Evolutionary conservation across 345 rosid genomes (phyloP).

Genomic region (Eucalyptus lansdowneana): DNA sequence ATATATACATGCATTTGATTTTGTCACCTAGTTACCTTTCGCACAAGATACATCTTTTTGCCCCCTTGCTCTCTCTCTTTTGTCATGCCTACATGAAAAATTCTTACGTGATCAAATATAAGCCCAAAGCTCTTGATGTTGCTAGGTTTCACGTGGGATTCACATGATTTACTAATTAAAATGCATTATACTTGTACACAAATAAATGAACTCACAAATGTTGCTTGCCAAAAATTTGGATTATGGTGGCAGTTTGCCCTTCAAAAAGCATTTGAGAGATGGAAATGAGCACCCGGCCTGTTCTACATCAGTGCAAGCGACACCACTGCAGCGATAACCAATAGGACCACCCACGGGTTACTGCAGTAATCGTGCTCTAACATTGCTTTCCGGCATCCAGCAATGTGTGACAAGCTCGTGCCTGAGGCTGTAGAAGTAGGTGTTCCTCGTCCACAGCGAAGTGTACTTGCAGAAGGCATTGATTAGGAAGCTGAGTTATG

Average conservation of each 20-base stretch:
- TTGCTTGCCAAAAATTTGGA: background rate
- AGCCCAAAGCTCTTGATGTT: too few relatives aligned
- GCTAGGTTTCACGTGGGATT: too few relatives aligned
- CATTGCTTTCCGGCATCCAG: accelerated
- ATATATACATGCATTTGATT: too few relatives aligned
- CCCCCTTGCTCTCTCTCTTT: too few relatives aligned
- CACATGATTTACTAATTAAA: too few relatives aligned
- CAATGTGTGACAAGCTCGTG: background rate
- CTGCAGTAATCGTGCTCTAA: background rate
- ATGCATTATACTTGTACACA: too few relatives aligned
- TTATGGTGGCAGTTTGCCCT: background rate
- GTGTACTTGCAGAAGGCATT: background rate
- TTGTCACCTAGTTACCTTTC: too few relatives aligned
- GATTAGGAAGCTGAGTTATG: background rate
- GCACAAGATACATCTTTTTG: too few relatives aligned
- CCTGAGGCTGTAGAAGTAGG: background rate
- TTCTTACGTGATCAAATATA: too few relatives aligned
- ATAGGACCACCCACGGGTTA: background rate
- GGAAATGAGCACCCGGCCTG: background rate
- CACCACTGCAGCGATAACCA: background rate
- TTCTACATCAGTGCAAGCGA: background rate
- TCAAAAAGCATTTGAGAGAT: background rate
- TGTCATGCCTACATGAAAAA: too few relatives aligned
- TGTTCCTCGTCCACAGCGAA: background rate
- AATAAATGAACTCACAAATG: background rate